phyloP scores from a whole-genome alignment of 176 grass and related monocot genomes.

The Aechmea fasciata region DNA sequence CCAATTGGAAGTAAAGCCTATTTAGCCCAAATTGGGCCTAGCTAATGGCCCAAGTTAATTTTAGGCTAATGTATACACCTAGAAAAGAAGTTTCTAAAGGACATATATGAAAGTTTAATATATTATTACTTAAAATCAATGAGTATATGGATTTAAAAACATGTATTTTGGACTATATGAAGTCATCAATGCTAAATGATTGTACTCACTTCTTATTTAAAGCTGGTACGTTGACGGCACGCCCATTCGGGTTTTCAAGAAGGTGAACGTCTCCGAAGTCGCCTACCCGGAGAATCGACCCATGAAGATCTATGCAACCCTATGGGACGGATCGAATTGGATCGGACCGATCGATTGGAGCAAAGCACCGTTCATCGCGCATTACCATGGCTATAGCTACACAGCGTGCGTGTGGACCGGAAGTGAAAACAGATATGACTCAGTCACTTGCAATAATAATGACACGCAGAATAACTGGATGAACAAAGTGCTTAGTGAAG shows the following conservation, averaged over 20 bases:
- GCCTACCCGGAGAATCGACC: constrained; percentile 15
- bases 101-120: no score
- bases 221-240: constrained; percentile 24
- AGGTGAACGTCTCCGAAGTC: constrained; percentile 1
- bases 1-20: no score
- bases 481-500: constrained; percentile 1
- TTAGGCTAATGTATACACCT: no score
- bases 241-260: constrained; percentile 28
- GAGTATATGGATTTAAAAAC: no score
- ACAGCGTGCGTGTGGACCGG: constrained; percentile 9
- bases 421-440: constrained; percentile 1
- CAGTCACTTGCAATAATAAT: neutral
- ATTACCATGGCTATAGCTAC: constrained; percentile 10
- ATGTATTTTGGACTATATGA: neutral
- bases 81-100: no score
- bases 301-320: constrained; percentile 20
- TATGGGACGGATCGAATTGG: constrained; percentile 23
- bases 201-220: constrained; percentile 5
- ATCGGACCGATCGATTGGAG: constrained; percentile 18
- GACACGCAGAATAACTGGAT: neutral
- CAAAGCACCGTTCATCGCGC: constrained; percentile 16
- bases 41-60: no score
- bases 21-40: no score
- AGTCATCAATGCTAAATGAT: neutral
- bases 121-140: no score